Base-by-base conservation (phyloP, 2,329 filamentous ascomycete genomes). In the Sarocladium strictum region DNA sequence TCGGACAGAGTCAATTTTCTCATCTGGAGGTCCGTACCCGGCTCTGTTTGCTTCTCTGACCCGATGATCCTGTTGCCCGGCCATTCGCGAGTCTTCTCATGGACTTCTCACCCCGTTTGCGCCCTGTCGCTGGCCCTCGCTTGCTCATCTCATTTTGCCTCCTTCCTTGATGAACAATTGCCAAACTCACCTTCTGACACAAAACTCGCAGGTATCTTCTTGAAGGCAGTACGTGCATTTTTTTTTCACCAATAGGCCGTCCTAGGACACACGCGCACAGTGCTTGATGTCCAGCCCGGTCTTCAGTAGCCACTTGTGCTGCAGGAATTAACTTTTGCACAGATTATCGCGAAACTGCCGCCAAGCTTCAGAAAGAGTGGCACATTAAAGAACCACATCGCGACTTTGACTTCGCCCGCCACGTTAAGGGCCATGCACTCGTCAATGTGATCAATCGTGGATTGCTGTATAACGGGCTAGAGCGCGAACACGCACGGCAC, bases 301-400 rank as follows among this genome's bases (percentile, higher is more conserved):
- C 27, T 45, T 40, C 37, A 37, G 23, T 32, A 37, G 32, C 19
- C 17, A 32, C 40, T 47, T 21, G 17, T 17, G 32, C n/a, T 23
- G 29, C 40, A 51, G 15, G 27, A 17, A 15, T 27, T 53, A 24
- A 53, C 50, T 37, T 26, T 5, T 38, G 57, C 23, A 53, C 72
- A 86, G 83, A 85, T 73, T 86, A 84, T 73, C 78, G 79, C 70
- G 83, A 86, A 68, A 84, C 83, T 41, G 83, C 83, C 54, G 78
- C 81, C 70, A 84, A 84, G 66, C 80, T 86, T 61, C 82, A 85
- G 64, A 85, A 85, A 67, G 83, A 86, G 72, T 86, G 83, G 83
- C 78, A 83, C 69, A 72, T 84, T 60, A 73, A 76, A 63, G 75
- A 81, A 68, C 83, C 83, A 62, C 81, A 85, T 66, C 77, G 77